Conservation (phyloP, 345 rosid genomes). For the Camelina sativa region DNA sequence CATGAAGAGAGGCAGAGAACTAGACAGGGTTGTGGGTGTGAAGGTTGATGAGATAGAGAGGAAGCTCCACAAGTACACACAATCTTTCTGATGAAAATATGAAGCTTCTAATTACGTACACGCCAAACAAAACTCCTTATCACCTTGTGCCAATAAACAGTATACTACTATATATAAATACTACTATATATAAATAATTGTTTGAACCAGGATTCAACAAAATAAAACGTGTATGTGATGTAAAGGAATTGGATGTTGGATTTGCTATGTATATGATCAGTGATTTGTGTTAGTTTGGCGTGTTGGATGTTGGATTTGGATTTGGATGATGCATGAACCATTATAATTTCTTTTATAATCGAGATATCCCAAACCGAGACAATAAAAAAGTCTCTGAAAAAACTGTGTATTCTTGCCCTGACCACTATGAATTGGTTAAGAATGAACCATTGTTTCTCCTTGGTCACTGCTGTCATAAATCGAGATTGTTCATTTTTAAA, state of each 20-base stretch:
- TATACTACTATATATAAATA: not conserved
- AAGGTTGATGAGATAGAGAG: slow-evolving; percentile 57
- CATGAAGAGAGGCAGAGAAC: slow-evolving; percentile 64
- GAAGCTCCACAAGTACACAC: slow-evolving; percentile 59
- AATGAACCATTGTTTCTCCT: not conserved
- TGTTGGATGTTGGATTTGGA: no score
- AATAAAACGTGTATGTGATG: slow-evolving; percentile 14
- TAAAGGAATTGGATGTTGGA: not conserved
- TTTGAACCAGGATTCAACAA: not conserved
- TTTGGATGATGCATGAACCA: not conserved
- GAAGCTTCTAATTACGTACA: slow-evolving; percentile 21
- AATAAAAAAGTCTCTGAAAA: not conserved
- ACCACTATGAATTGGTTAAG: not conserved
- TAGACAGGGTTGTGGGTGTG: slow-evolving; percentile 65
- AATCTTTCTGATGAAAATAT: slow-evolving; percentile 11
- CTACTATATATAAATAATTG: not conserved
- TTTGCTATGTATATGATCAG: not conserved
- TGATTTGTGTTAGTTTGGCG: not conserved
- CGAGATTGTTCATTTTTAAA: not conserved
- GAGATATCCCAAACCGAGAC: not conserved
- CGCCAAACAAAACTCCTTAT: slow-evolving; percentile 13
- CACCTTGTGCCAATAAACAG: slow-evolving; percentile 25
- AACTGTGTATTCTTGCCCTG: not conserved
- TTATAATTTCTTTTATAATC: not conserved
- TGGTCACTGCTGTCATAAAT: not conserved